Evolutionary conservation across 768 basidiomycete species (phyloP).

Genomic region (Trametes coccinea): DNA sequence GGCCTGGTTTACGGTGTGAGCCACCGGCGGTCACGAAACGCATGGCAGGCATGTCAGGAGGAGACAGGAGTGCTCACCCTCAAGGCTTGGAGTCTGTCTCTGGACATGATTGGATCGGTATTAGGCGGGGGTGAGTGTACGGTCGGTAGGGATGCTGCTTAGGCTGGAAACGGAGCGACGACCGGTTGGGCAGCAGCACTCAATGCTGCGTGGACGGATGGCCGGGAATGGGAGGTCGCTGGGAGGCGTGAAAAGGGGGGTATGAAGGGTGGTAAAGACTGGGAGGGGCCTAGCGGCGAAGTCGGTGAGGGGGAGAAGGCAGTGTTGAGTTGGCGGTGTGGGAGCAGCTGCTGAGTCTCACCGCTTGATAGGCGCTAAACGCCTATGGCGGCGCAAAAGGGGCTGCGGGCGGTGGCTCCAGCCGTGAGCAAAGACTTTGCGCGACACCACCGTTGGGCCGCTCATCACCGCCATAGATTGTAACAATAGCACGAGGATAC

Average conservation of each 20-base stretch:
- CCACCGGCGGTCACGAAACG: background rate
- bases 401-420: conserved; percentile 5
- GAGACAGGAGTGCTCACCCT: conserved; percentile 50
- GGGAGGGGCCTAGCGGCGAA: conserved; percentile 12
- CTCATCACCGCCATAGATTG: background rate
- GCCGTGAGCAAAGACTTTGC: background rate
- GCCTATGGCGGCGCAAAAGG: background rate
- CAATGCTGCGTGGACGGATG: conserved; percentile 24
- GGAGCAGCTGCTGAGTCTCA: conserved; percentile 10
- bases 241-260: conserved; percentile 6
- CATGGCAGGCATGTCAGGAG: conserved; percentile 7
- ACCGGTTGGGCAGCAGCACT: conserved; percentile 19
- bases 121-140: conserved; percentile 22
- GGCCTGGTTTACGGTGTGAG: conserved; percentile 44
- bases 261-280: conserved; percentile 13
- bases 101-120: conserved; percentile 56
- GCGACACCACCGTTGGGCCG: too few species aligned
- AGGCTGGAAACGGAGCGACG: conserved; percentile 15
- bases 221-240: conserved; percentile 5
- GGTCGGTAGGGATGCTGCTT: conserved; percentile 10
- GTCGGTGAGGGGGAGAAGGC: background rate
- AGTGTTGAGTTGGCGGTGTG: conserved; percentile 24
- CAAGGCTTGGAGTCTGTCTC: conserved; percentile 90
- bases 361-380: conserved; percentile 15
- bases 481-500: background rate